Evolutionary conservation across 2,329 filamentous ascomycete species (phyloP).

Genomic region (Paecilomyces formosus): DNA sequence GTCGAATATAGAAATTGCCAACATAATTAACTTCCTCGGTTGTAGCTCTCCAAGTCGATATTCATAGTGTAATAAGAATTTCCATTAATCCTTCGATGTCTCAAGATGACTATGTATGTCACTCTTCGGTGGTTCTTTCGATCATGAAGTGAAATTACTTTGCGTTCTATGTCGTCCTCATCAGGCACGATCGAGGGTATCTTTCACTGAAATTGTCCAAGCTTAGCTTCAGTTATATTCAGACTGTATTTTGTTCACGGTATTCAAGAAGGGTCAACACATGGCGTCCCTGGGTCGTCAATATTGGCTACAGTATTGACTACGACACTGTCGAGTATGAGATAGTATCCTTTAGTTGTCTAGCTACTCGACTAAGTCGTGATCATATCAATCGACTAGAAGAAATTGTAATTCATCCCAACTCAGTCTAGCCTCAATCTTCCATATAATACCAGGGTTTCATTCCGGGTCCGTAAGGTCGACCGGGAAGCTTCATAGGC

Average conservation of each 20-base stretch:
- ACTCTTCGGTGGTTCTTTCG: no score
- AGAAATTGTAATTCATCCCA: no score
- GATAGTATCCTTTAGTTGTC: background rate
- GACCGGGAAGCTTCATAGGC: conserved; percentile 35
- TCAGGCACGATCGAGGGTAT: no score
- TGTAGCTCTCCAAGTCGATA: background rate
- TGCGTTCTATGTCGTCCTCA: no score
- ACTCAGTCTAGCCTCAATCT: background rate
- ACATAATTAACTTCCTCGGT: background rate
- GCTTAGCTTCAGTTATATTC: no score
- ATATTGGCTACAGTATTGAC: no score
- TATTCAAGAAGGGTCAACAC: background rate
- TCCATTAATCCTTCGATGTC: background rate
- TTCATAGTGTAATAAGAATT: background rate
- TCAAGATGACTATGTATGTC: no score
- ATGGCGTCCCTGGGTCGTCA: no score
- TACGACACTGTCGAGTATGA: background rate
- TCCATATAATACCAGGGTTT: conserved; percentile 10
- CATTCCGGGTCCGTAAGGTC: conserved; percentile 8
- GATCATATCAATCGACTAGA: background rate
- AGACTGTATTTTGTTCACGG: no score
- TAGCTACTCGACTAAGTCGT: background rate
- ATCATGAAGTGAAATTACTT: no score
- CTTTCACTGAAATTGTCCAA: no score
- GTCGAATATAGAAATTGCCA: background rate